Percentiles rank a stretch among this genome's conserved stretches.
These are phyloP conservation scores for Saccharum hybrid DNA, from an alignment of 202 grass and related monocot species.

Conservation along the genomic window DNA sequence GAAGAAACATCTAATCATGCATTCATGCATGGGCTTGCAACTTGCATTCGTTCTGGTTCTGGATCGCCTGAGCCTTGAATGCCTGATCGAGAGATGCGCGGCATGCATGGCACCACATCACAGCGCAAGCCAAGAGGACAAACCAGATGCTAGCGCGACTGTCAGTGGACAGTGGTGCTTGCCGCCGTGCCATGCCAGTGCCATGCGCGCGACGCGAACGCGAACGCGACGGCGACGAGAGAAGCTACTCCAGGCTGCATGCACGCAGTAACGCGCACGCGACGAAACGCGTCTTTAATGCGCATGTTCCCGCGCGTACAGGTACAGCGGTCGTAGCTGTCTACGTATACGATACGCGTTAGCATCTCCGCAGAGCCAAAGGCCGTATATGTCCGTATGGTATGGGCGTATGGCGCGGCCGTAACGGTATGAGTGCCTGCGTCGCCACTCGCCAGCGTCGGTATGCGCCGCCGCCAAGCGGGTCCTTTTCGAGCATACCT, in stretches of 20 bases:
- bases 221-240: conserved; percentile 2
- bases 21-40: neutral
- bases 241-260: neutral
- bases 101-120: too few relatives aligned
- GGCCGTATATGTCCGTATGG: neutral
- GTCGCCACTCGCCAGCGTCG: neutral
- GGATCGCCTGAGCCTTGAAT: neutral
- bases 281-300: neutral
- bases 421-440: neutral
- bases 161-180: neutral
- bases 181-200: neutral
- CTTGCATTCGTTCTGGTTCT: neutral
- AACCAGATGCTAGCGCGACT: conserved; percentile 5
- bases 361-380: neutral
- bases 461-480: neutral
- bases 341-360: too few relatives aligned
- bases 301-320: neutral
- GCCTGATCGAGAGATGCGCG: too few relatives aligned
- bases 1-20: neutral
- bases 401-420: neutral
- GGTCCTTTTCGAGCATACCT: conserved; percentile 6
- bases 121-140: neutral
- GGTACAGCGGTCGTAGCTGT: neutral
- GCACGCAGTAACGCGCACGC: neutral
- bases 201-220: neutral